phyloP scores from a whole-genome alignment of 306 rosid genomes.

The Gleditsia sinensis region DNA sequence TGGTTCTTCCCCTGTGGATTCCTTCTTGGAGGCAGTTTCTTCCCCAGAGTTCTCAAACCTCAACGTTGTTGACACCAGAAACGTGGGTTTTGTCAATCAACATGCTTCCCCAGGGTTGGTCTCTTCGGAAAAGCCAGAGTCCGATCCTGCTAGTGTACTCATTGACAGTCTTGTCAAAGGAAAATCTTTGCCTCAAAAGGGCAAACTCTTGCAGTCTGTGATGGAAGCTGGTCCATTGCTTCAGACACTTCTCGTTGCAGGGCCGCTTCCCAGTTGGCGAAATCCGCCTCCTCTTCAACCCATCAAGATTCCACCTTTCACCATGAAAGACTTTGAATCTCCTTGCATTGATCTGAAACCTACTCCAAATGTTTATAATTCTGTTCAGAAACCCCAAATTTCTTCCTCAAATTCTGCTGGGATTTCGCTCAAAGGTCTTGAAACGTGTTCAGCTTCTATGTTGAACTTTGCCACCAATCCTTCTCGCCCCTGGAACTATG shows the following conservation, averaged over 20 bases:
- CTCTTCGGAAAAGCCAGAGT: conserved; percentile 31
- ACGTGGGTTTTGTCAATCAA: conserved; percentile 39
- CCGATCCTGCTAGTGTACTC: conserved; percentile 45
- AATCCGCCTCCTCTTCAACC: conserved; percentile 75
- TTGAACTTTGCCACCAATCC: conserved; percentile 47
- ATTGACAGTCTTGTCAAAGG: conserved; percentile 55
- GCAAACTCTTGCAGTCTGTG: conserved; percentile 69
- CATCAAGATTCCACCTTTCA: conserved; percentile 62
- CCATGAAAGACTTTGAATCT: conserved; percentile 42
- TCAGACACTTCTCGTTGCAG: conserved; percentile 63
- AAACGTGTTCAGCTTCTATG: conserved; percentile 61
- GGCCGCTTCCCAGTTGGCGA: conserved; percentile 83
- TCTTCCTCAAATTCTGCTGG: conserved; percentile 5
- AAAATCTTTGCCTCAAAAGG: conserved; percentile 67
- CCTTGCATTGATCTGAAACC: not conserved
- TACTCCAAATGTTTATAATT: not conserved
- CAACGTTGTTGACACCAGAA: conserved; percentile 50
- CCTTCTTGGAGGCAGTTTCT: conserved; percentile 65
- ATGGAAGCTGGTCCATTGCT: conserved; percentile 81
- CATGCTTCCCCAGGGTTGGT: conserved; percentile 19
- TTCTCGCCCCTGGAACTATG: conserved; percentile 41
- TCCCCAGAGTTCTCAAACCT: conserved; percentile 72
- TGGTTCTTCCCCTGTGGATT: conserved; percentile 73
- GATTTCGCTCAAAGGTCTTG: conserved; percentile 39
- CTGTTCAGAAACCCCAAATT: not conserved